Evolutionary conservation across 1,284 basidiomycete genomes (phyloP), one percentile per base, ranked within the genome.

Genomic region (Microbotryum saponariae): DNA sequence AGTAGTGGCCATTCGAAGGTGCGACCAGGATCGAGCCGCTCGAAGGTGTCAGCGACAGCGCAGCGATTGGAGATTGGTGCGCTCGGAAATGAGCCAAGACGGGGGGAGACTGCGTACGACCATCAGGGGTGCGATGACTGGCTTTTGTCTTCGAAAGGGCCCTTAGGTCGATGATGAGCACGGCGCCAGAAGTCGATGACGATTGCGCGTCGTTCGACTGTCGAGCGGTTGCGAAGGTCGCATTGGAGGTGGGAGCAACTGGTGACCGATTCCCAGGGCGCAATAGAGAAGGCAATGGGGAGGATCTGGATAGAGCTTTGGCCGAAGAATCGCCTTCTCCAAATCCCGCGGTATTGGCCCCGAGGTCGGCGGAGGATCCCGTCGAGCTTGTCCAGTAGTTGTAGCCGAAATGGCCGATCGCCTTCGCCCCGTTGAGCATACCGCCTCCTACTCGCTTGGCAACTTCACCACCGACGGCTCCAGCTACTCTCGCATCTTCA

Each of bases 21-120:
- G 82, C 80, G 2, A 83, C 82, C 9, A 83, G 74, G 5, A 91
- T 67, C 9, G 76, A 76, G 12, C 81, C 83, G 0, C 86, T 86
- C 57, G 85, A 82, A 3, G 76, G 74, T 0, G 83, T 82, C 71
- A 88, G 88, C 27, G 76, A 73, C 3, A 89, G 71, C 10, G 76
- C 74, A 4, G 80, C 77, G 21, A 89, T 73, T 0, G 80, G 76
- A 62, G 83, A 79, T 18, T 61, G 53, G 27, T 64, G 69, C 5
- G 70, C 66, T 21, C 63, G 60, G 59, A 73, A 72, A 54, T 71
- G 69, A 20, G 70, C 60, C 37, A 42, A 42, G 37, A 72, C 56
- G 42, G 49, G 52, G 33, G 5, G 50, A 14, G 6, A 47, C 1
- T 20, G 51, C 21, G 18, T 10, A 29, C 20, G 53, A 46, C 8